Evolutionary conservation across 345 rosid species (phyloP).

Genomic region (Eucalyptus pumila): DNA sequence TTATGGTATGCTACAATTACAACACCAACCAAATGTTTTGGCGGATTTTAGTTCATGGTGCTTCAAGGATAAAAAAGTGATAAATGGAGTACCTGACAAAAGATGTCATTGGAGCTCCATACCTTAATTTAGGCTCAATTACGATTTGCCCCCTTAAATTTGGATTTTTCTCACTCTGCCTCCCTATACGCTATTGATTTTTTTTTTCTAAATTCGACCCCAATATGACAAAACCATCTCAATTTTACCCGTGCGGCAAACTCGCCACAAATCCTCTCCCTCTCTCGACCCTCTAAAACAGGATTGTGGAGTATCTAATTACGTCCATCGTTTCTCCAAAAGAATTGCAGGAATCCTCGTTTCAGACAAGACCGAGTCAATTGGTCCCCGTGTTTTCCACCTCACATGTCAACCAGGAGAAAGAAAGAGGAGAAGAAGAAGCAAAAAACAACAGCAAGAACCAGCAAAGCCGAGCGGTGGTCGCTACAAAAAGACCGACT

Average conservation of each 20-base stretch:
- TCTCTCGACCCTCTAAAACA: neutral
- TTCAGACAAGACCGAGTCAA: slow-evolving; percentile 24
- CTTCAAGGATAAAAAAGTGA: neutral
- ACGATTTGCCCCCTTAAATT: neutral
- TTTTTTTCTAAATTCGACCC: neutral
- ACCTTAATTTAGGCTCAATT: neutral
- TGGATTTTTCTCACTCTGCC: neutral
- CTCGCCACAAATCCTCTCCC: neutral
- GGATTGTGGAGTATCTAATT: neutral
- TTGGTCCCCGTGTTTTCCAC: slow-evolving; percentile 5
- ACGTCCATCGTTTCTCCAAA: slow-evolving; percentile 5
- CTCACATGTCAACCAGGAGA: neutral
- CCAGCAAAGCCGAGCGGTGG: neutral
- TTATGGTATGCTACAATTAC: neutral
- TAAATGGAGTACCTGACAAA: neutral
- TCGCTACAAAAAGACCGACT: neutral
- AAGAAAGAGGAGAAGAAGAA: neutral
- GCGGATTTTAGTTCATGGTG: neutral
- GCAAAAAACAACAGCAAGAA: neutral
- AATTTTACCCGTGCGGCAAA: neutral
- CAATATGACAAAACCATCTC: neutral
- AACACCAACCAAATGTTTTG: neutral
- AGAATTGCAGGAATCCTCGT: slow-evolving; percentile 22
- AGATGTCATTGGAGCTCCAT: neutral
- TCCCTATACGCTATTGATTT: neutral